A percentile compares a stretch with the other conserved stretches of the same genome.
phyloP scores from a whole-genome alignment of 2,329 filamentous ascomycete species.

The Hypoxylon sp. region DNA sequence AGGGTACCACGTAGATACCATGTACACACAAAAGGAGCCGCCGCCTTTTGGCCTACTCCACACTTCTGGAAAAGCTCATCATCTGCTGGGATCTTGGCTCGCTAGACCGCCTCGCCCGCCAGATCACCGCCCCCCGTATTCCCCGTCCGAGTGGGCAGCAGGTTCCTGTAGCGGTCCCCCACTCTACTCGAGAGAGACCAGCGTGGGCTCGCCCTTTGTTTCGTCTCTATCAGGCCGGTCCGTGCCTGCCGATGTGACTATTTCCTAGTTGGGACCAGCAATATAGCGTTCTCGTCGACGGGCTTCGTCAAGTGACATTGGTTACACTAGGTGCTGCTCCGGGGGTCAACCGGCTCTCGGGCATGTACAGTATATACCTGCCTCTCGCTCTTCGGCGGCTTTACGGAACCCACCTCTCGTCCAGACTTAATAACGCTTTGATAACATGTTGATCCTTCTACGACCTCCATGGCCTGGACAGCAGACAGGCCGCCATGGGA shows the following conservation, averaged over 20 bases:
- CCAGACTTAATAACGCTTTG: constrained; percentile 29
- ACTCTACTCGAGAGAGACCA: constrained; percentile 26
- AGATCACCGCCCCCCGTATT: constrained; percentile 27
- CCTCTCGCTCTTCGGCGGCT: constrained; percentile 32
- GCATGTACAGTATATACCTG: constrained; percentile 31
- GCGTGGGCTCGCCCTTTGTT: constrained; percentile 23
- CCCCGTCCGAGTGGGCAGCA: constrained; percentile 31
- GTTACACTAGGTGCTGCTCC: constrained; percentile 35
- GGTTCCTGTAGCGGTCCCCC: constrained; percentile 33
- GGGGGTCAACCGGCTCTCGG: constrained; percentile 21
- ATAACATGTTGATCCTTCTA: constrained; percentile 36
- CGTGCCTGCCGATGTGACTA: constrained; percentile 52
- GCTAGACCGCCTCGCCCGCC: constrained; percentile 31
- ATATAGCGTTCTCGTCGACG: constrained; percentile 39
- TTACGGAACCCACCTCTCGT: constrained; percentile 30
- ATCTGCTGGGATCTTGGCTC: constrained; percentile 32
- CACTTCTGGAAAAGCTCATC: constrained; percentile 27
- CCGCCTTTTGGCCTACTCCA: constrained; percentile 28
- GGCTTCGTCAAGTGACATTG: constrained; percentile 45
- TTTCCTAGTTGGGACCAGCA: constrained; percentile 44
- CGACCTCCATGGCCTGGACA: constrained; percentile 19
- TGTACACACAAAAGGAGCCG: too few species aligned
- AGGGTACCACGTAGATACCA: constrained; percentile 18
- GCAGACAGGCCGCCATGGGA: constrained; percentile 14
- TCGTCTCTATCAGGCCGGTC: constrained; percentile 45